Evolutionary conservation across 1,284 basidiomycete species (phyloP).

Genomic region (Ceratobasidium sp.): DNA sequence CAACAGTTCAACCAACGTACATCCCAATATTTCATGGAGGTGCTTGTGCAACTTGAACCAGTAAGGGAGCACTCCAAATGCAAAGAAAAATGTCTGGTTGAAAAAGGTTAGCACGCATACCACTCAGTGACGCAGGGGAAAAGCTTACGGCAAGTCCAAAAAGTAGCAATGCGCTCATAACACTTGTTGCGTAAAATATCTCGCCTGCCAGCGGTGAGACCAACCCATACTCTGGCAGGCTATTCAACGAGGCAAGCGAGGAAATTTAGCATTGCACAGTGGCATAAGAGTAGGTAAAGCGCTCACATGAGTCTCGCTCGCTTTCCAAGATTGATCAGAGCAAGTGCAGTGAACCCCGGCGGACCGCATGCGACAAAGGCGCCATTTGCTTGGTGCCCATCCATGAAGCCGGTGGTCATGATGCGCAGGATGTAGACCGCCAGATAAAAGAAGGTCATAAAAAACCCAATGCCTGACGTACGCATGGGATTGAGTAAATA

Average conservation of each 20-base stretch:
- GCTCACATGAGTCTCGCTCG: constrained; percentile 35
- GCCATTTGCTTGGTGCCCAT: constrained; percentile 49
- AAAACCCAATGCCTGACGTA: constrained; percentile 44
- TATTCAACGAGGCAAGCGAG: no score
- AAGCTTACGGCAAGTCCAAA: constrained; percentile 47
- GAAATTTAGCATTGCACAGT: no score
- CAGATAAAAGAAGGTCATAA: constrained; percentile 49
- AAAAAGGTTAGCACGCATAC: no score
- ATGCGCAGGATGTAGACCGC: constrained; percentile 45
- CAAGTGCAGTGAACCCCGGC: constrained; percentile 48
- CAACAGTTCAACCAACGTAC: constrained; percentile 7
- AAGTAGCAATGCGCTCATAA: constrained; percentile 45
- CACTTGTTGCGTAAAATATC: constrained; percentile 43
- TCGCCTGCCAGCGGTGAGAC: constrained; percentile 47
- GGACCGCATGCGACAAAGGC: constrained; percentile 49
- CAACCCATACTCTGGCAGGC: constrained; percentile 24
- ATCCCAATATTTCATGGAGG: constrained; percentile 48
- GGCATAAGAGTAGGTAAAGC: no score
- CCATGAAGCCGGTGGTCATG: constrained; percentile 46
- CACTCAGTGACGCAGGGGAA: background rate
- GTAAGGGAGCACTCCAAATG: constrained; percentile 45
- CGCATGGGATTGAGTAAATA: no score
- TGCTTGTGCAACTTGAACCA: constrained; percentile 50
- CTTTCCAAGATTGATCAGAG: constrained; percentile 48
- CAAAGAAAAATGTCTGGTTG: constrained; percentile 24